These are phyloP conservation scores for Rhododendron griersonianum DNA, from an alignment of 148 eudicot genomes.

Conservation along the genomic window DNA sequence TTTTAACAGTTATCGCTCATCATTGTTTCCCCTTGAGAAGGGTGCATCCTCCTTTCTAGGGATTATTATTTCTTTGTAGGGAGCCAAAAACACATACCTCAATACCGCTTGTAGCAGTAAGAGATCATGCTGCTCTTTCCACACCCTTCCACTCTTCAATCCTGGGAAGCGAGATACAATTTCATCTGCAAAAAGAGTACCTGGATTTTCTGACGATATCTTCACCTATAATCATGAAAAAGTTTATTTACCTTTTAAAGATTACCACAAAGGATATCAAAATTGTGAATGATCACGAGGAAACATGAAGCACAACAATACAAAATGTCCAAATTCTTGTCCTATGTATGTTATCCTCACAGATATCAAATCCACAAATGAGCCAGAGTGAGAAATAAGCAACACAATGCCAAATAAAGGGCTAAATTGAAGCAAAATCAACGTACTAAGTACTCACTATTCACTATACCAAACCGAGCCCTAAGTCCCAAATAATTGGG, in stretches of 20 bases:
- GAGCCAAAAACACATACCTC: slow-evolving; percentile 46
- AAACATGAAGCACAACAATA: not conserved
- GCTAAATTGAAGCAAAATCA: not conserved
- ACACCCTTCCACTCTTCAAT: slow-evolving; percentile 64
- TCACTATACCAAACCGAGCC: not conserved
- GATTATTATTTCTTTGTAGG: not conserved
- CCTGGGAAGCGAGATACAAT: slow-evolving; percentile 59
- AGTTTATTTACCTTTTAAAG: not conserved
- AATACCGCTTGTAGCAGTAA: slow-evolving; percentile 66
- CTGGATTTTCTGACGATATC: slow-evolving; percentile 31
- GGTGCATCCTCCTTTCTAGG: not conserved
- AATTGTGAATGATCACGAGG: not conserved
- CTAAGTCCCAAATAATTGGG: not conserved
- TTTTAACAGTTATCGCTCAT: not conserved
- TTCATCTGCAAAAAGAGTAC: slow-evolving; percentile 65
- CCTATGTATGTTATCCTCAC: not conserved
- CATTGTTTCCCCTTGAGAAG: not conserved
- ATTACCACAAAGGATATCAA: not conserved
- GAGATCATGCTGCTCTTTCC: slow-evolving; percentile 82
- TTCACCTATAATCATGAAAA: slow-evolving; percentile 45
- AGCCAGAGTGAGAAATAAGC: not conserved
- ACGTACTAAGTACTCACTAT: not conserved
- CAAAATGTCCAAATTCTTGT: not conserved
- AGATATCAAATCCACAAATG: not conserved
- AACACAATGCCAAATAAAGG: not conserved